phyloP scores from a whole-genome alignment of 495 filamentous ascomycete species.

The Xylaria bambusicola region DNA sequence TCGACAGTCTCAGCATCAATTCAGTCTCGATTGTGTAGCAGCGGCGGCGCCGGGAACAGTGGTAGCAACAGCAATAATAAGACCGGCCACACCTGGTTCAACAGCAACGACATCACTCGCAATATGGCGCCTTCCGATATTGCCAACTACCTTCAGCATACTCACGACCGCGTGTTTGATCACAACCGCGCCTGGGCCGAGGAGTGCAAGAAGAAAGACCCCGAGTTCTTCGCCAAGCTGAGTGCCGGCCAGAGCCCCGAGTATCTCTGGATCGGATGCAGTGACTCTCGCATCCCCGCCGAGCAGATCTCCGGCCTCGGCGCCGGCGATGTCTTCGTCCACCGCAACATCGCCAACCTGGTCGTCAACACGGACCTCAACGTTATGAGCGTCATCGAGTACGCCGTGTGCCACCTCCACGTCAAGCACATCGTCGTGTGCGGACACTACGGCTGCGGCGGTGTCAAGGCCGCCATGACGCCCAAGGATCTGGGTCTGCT shows the following conservation, averaged over 20 bases:
- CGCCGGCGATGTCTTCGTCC: constrained; percentile 62
- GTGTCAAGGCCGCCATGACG: constrained; percentile 63
- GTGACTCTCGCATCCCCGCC: constrained; percentile 63
- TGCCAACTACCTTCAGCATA: constrained; percentile 44
- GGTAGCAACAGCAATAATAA: background rate
- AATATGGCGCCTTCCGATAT: constrained; percentile 44
- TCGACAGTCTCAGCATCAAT: background rate
- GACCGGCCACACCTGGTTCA: background rate
- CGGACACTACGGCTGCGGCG: constrained; percentile 66
- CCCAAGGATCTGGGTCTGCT: constrained; percentile 59
- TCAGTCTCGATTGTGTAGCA: background rate
- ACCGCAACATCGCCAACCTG: constrained; percentile 67
- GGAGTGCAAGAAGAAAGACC: constrained; percentile 50
- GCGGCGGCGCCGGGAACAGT: background rate
- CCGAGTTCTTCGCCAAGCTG: constrained; percentile 58
- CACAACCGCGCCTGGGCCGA: constrained; percentile 58
- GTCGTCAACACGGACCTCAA: constrained; percentile 60
- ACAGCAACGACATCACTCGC: constrained; percentile 17
- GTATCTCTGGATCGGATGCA: constrained; percentile 67
- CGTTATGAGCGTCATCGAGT: constrained; percentile 64
- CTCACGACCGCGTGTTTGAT: constrained; percentile 57
- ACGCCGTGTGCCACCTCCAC: constrained; percentile 59
- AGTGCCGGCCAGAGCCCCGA: constrained; percentile 56
- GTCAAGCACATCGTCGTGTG: constrained; percentile 68
- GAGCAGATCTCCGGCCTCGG: constrained; percentile 61